Percentiles rank a stretch among this genome's conserved stretches.
phyloP scores from a whole-genome alignment of 495 filamentous ascomycete genomes.

The Neurospora cerealis region DNA sequence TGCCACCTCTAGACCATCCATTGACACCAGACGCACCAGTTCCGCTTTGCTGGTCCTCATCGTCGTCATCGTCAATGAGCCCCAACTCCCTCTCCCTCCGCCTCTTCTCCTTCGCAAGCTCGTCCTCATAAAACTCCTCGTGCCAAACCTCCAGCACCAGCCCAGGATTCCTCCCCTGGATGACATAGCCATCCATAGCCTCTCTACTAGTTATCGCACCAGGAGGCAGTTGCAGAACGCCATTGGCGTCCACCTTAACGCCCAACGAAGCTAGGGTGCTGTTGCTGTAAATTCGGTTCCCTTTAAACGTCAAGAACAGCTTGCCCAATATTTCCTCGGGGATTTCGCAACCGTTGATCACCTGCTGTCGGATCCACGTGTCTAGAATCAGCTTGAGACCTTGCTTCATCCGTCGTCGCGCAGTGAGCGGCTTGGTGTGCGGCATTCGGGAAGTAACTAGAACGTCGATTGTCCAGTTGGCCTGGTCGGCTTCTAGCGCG shows the following conservation, averaged over 20 bases:
- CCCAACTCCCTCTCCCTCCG: slow-evolving; percentile 20
- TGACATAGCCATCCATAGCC: slow-evolving; percentile 5
- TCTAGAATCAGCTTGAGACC: slow-evolving; percentile 9
- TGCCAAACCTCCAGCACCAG: slow-evolving; percentile 70
- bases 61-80: slow-evolving; percentile 10
- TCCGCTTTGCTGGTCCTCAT: background rate
- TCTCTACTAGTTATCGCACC: slow-evolving; percentile 26
- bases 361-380: slow-evolving; percentile 8
- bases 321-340: slow-evolving; percentile 12
- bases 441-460: slow-evolving; percentile 9
- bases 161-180: slow-evolving; percentile 13
- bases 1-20: background rate
- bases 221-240: slow-evolving; percentile 15
- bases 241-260: slow-evolving; percentile 35
- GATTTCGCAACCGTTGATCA: background rate
- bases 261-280: slow-evolving; percentile 63
- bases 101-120: slow-evolving; percentile 28
- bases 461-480: slow-evolving; percentile 5
- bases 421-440: slow-evolving; percentile 3
- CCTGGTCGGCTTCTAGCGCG: background rate
- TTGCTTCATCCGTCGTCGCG: slow-evolving; percentile 9
- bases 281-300: slow-evolving; percentile 58
- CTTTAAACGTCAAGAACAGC: slow-evolving; percentile 73
- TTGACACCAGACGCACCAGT: background rate
- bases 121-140: slow-evolving; percentile 43